These are phyloP conservation scores for Capronia epimyces DNA, from an alignment of 2,329 filamentous ascomycete species.

Conservation along the genomic window DNA sequence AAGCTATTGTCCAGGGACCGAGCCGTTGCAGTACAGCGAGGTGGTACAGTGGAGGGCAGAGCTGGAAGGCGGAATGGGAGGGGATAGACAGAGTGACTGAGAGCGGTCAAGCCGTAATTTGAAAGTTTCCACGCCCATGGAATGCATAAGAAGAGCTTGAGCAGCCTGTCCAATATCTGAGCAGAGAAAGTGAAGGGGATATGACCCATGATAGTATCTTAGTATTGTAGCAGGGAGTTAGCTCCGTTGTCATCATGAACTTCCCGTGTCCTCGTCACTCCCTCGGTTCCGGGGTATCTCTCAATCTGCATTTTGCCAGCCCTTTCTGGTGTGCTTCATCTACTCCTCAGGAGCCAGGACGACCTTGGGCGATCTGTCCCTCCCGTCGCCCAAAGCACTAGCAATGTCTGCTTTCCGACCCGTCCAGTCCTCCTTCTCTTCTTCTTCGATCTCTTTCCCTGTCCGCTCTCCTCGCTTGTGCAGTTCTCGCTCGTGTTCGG, in stretches of 20 bases:
- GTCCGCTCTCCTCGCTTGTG: conserved; percentile 24
- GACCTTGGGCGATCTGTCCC: conserved; percentile 19
- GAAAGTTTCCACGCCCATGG: too few relatives aligned
- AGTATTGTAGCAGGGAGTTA: too few relatives aligned
- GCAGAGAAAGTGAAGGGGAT: too few relatives aligned
- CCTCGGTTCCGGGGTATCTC: not conserved
- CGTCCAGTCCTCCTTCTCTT: conserved; percentile 26
- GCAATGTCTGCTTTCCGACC: conserved; percentile 28
- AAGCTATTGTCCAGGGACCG: too few relatives aligned
- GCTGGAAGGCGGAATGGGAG: too few relatives aligned
- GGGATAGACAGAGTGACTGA: too few relatives aligned
- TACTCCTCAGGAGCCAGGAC: conserved; percentile 29
- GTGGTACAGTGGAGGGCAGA: too few relatives aligned
- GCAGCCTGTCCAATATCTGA: too few relatives aligned
- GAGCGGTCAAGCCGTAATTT: too few relatives aligned
- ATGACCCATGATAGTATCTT: too few relatives aligned
- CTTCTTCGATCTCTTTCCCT: conserved; percentile 22
- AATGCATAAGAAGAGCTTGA: too few relatives aligned
- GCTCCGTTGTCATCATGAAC: not conserved
- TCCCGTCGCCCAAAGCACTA: conserved; percentile 21
- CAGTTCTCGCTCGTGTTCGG: conserved; percentile 24
- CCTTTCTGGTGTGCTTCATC: not conserved
- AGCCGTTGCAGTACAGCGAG: too few relatives aligned
- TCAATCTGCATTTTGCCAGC: not conserved
- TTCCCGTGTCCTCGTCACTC: not conserved